Conservation (phyloP, 352 stramenopile species). For the Halophytophthora polymorphica region DNA sequence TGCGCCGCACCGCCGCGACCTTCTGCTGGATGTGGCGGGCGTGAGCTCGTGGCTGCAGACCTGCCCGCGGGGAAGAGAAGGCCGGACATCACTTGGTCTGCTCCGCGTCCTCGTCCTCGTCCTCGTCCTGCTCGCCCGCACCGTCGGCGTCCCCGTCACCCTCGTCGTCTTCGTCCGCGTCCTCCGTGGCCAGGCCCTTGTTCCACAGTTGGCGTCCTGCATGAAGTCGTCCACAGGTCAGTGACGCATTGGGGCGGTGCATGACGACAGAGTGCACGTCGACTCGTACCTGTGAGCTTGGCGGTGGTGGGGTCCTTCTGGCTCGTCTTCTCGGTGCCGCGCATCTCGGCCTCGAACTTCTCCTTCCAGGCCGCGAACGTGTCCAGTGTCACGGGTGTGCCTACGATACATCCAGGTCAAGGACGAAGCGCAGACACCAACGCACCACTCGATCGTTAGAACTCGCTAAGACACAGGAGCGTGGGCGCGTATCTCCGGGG, state of each 20-base stretch:
- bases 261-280: background rate
- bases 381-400: slow-evolving; percentile 79
- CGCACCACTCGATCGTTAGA: slow-evolving; percentile 5
- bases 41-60: no score
- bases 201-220: slow-evolving; percentile 66
- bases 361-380: slow-evolving; percentile 68
- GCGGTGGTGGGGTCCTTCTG: slow-evolving; percentile 66
- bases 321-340: slow-evolving; percentile 32
- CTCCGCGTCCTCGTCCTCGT: slow-evolving; percentile 30
- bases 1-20: no score
- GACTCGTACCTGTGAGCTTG: slow-evolving; percentile 65
- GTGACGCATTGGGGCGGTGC: background rate
- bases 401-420: slow-evolving; percentile 25
- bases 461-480: background rate
- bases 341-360: slow-evolving; percentile 74
- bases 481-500: background rate
- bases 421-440: slow-evolving; percentile 14
- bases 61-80: no score
- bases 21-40: no score
- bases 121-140: slow-evolving; percentile 36
- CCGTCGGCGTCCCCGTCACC: slow-evolving; percentile 45
- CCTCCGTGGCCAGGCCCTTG: slow-evolving; percentile 71
- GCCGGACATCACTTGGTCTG: no score
- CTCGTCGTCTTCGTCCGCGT: slow-evolving; percentile 35
- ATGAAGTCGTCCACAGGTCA: background rate